Evolutionary conservation across 176 grass and related monocot species (phyloP).

Genomic region (Oryza longistaminata): DNA sequence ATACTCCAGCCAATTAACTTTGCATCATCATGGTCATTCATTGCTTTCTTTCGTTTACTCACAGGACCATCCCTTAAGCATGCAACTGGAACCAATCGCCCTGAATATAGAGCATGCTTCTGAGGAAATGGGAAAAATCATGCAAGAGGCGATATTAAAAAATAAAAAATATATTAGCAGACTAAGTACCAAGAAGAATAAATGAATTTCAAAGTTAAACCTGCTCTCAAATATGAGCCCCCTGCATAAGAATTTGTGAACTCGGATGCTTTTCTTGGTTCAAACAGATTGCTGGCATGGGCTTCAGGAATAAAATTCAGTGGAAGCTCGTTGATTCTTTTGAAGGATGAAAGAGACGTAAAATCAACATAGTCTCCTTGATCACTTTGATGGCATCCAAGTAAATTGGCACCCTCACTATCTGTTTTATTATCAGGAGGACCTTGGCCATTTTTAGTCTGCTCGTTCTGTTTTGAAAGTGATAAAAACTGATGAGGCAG

Average conservation of each 20-base stretch:
- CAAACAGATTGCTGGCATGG: constrained; percentile 18
- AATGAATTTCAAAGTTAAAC: constrained; percentile 58
- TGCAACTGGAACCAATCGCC: constrained; percentile 50
- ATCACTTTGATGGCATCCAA: constrained; percentile 18
- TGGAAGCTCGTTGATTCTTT: constrained; percentile 36
- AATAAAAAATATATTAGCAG: constrained; percentile 28
- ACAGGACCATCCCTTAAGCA: constrained; percentile 61
- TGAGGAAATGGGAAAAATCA: constrained; percentile 29
- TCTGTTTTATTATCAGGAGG: constrained; percentile 13
- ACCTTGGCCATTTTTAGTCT: constrained; percentile 14
- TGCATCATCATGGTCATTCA: constrained; percentile 45
- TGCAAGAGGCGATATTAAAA: constrained; percentile 16
- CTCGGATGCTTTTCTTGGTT: constrained; percentile 39
- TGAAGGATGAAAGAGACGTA: constrained; percentile 60
- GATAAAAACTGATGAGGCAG: constrained; percentile 41
- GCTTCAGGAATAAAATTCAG: constrained; percentile 40
- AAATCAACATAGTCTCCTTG: constrained; percentile 64
- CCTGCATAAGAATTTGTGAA: constrained; percentile 40
- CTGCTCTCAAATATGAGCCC: constrained; percentile 57
- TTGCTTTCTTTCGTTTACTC: constrained; percentile 59
- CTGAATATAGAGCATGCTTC: constrained; percentile 49
- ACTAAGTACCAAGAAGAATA: constrained; percentile 41
- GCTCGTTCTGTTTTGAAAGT: constrained; percentile 24
- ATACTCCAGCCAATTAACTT: constrained; percentile 39
- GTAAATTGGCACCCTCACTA: neutral